Conservation (phyloP, 2,329 filamentous ascomycete species). For the Rhynchosporium graminicola region DNA sequence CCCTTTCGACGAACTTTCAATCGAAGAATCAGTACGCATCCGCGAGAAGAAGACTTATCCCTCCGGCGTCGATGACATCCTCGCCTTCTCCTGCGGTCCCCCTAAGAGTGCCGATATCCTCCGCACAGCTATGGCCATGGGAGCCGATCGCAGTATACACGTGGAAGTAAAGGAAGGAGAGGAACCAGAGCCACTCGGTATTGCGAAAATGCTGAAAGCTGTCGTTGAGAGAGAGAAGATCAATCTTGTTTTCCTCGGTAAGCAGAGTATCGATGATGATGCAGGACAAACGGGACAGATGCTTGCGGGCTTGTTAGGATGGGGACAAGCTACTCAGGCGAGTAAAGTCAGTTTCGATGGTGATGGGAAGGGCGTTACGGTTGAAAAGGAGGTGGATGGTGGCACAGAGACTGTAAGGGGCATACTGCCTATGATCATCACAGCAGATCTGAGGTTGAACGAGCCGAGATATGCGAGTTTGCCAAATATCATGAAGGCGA, state of each 20-base stretch:
- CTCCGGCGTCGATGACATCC: slow-evolving; percentile 83
- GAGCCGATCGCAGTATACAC: slow-evolving; percentile 88
- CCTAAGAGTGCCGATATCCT: slow-evolving; percentile 85
- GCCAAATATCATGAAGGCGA: slow-evolving; percentile 99
- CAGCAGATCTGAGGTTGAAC: slow-evolving; percentile 91
- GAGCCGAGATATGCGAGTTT: slow-evolving; percentile 92
- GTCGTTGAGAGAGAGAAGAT: slow-evolving; percentile 81
- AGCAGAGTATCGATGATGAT: slow-evolving; percentile 98
- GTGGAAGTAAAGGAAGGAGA: slow-evolving; percentile 76
- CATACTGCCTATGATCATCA: slow-evolving; percentile 89
- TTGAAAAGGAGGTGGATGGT: slow-evolving; percentile 92
- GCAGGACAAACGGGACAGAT: slow-evolving; percentile 96
- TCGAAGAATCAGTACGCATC: slow-evolving; percentile 94
- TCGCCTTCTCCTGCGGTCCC: slow-evolving; percentile 85
- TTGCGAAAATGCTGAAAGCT: slow-evolving; percentile 84
- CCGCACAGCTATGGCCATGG: slow-evolving; percentile 98
- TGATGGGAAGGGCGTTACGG: slow-evolving; percentile 67
- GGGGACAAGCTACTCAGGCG: slow-evolving; percentile 94
- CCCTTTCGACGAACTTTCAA: slow-evolving; percentile 96
- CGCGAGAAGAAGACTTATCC: slow-evolving; percentile 78
- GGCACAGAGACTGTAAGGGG: slow-evolving; percentile 87
- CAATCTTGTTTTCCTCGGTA: slow-evolving; percentile 91
- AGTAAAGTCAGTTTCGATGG: slow-evolving; percentile 75
- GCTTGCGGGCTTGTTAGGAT: slow-evolving; percentile 87
- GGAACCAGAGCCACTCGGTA: slow-evolving; percentile 82